Evolutionary conservation across 1,284 basidiomycete species (phyloP), one percentile per base, ranked within the genome.

Genomic region (Sphagnurus paluster): DNA sequence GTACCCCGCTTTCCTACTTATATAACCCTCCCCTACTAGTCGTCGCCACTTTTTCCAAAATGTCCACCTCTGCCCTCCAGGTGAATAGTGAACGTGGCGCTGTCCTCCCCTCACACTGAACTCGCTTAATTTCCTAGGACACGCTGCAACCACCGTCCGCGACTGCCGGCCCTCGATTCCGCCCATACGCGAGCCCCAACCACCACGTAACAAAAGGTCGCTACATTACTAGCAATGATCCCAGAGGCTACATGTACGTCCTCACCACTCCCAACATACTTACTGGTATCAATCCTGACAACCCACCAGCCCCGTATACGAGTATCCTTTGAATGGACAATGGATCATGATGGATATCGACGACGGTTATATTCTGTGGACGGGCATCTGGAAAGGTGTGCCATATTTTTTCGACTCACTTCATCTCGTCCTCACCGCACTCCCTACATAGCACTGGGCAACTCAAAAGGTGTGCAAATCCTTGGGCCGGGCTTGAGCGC

Each of bases 301-400:
- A 23, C 39, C 21, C 9, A 36, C 3, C 57, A 90, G 87, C 50
- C 88, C 89, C 10, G 89, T 92, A 8, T 91, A 89, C 58, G 89
- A 92, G 64, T 92, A 92, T 57, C 89, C 88, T 2, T 71, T 92
- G 47, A 90, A 90, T 54, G 86, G 84, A 11, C 89, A 91, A 62
- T 92, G 89, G 87, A 90, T 92, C 58, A 92, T 92, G 89, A 89
- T 92, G 80, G 90, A 92, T 69, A 87, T 88, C 63, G 90, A 92
- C 63, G 88, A 91, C 62, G 89, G 88, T 2, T 91, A 90, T 61
- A 84, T 91, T 52, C 71, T 90, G 10, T 90, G 88, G 88, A 91
- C 89, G 2, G 88, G 89, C 10, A 91, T 91, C 46, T 91, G 88
- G 88, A 91, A 91, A 76, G 88, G 87, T 88, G 50, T 52, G 71